Evolutionary conservation across 208 protist genomes (phyloP), one percentile per base, ranked within the genome.

Genomic region (Angomonas desouzai): DNA sequence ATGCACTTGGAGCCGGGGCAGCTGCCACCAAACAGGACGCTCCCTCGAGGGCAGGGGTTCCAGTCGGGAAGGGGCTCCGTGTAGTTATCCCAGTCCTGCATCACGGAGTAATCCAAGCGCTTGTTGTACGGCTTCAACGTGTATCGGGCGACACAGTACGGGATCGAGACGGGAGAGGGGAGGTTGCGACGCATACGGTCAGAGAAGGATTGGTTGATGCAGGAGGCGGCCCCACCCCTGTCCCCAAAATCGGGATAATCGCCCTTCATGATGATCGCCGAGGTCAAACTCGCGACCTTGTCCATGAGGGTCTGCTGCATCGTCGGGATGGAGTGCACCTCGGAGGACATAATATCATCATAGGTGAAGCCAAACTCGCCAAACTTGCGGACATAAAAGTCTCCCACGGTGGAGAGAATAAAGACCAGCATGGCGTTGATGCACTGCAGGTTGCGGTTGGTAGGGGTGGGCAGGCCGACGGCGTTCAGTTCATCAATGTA

Each of bases 131-230:
- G 6, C 20, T 23, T 51, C 9, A 3, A 3, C 3, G 3, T 23
- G 20, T 51, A 51, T 23, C 45, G 4, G 18, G 45, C 45, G 20
- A 51, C 45, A 51, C 45, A 51, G 45, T 51, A 51, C 18, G 45
- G 45, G n/a, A 51, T 23, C 10, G 45, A 51, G 18, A 51, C 45
- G 3, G 45, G 45, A 23, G 9, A 3, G 6, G 4, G 9, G 9
- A 16, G 3, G 18, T 27, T 51, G 18, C 9, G 4, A 16, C n/a
- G 6, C 20, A 51, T 3, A 6, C 20, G 10, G 45, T 13, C 10
- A 16, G n/a, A 51, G 20, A 27, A 51, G 20, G 45, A 27, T 51
- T 51, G 45, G n/a, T 51, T 51, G 18, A 51, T 16, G n/a, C 45
- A 51, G 3, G 6, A 27, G 10, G 20, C 20, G 20, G 18, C 45